Evolutionary conservation across 805 yeast genomes (phyloP).

Genomic region (Candida jianshihensis): DNA sequence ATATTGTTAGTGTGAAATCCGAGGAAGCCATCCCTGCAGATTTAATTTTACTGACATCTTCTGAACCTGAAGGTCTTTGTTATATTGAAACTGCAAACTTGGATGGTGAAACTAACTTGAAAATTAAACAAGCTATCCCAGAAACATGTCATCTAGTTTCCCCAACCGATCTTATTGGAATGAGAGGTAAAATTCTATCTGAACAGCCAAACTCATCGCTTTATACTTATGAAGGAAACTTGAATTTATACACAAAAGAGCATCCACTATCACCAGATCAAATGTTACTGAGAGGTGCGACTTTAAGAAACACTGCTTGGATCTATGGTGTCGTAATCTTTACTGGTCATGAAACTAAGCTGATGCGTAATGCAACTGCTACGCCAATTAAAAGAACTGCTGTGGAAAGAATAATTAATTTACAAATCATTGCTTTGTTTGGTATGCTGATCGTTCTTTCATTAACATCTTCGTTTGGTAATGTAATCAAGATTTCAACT

Average conservation of each 20-base stretch:
- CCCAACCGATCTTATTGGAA: slow-evolving; percentile 46
- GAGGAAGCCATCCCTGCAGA: slow-evolving; percentile 96
- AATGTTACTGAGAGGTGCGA: slow-evolving; percentile 89
- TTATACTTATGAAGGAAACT: slow-evolving; percentile 91
- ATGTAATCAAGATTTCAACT: slow-evolving; percentile 63
- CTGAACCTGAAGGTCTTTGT: slow-evolving; percentile 97
- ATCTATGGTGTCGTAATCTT: slow-evolving; percentile 88
- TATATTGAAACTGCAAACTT: slow-evolving; percentile 95
- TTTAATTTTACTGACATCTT: slow-evolving; percentile 72
- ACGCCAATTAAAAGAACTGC: slow-evolving; percentile 97
- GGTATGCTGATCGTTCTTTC: slow-evolving; percentile 70
- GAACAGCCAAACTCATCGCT: slow-evolving; percentile 93
- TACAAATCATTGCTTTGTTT: slow-evolving; percentile 86
- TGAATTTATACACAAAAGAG: slow-evolving; percentile 44
- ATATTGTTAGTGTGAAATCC: slow-evolving; percentile 72
- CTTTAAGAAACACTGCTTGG: slow-evolving; percentile 91
- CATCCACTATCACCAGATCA: slow-evolving; percentile 87
- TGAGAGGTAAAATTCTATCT: slow-evolving; percentile 60
- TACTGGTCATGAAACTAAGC: slow-evolving; percentile 97
- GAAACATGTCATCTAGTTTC: slow-evolving; percentile 73
- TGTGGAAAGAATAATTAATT: slow-evolving; percentile 89
- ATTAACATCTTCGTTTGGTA: slow-evolving; percentile 79
- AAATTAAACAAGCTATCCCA: slow-evolving; percentile 80
- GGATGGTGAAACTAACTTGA: slow-evolving; percentile 96
- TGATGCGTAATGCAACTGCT: slow-evolving; percentile 98